Conservation (phyloP, 2,329 filamentous ascomycete species). For the Ceratocystis eucalypticola region DNA sequence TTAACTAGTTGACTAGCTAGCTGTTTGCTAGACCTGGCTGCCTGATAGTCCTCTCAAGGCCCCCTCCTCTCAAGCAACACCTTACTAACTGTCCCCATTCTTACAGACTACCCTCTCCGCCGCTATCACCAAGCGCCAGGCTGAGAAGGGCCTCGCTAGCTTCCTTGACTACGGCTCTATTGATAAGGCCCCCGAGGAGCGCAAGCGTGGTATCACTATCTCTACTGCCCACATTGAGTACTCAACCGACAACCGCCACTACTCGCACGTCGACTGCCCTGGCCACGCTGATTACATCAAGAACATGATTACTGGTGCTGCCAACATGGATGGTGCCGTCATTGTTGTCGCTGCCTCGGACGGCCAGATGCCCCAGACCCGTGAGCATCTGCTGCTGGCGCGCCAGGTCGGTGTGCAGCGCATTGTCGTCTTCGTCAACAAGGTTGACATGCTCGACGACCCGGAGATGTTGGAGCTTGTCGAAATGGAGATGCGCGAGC, state of each 20-base stretch:
- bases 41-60: not conserved
- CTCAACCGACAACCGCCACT: constrained; percentile 83
- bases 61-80: not conserved
- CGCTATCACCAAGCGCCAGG: constrained; percentile 95
- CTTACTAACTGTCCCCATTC: constrained; percentile 1
- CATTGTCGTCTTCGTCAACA: constrained; percentile 99
- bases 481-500: constrained; percentile 99
- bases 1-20: not conserved
- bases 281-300: constrained; percentile 99
- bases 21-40: not conserved
- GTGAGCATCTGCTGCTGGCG: constrained; percentile 94
- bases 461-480: constrained; percentile 99
- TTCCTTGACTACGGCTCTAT: constrained; percentile 97
- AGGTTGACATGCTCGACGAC: constrained; percentile 94
- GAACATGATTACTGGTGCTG: constrained; percentile 99
- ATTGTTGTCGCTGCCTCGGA: constrained; percentile 97
- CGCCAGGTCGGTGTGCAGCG: constrained; percentile 96
- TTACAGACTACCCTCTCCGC: constrained; percentile 87
- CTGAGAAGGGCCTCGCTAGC: constrained; percentile 82
- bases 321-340: constrained; percentile 98
- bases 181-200: constrained; percentile 97
- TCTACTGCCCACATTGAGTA: constrained; percentile 98
- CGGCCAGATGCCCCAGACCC: constrained; percentile 98
- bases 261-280: constrained; percentile 98
- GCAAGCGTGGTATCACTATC: constrained; percentile 99